Conservation (phyloP, 2,329 filamentous ascomycete genomes). For the Colletotrichum acutatum region DNA sequence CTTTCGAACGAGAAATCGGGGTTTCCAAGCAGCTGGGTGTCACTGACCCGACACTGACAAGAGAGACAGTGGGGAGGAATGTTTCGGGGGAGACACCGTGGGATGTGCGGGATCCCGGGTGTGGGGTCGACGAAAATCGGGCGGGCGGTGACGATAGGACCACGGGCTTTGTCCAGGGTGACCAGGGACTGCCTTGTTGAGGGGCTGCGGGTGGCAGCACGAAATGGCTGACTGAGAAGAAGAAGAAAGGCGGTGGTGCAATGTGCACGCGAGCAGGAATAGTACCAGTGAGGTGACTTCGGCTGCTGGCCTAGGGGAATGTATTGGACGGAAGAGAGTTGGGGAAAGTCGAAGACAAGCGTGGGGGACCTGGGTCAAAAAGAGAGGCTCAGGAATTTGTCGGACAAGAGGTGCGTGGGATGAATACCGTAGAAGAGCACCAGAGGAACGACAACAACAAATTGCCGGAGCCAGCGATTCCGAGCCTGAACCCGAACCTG, state of each 20-base stretch:
- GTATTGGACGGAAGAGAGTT: conserved; percentile 15
- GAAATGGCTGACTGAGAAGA: conserved; percentile 21
- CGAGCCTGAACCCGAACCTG: background rate
- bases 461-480: background rate
- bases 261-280: conserved; percentile 27
- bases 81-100: conserved; percentile 21
- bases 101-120: conserved; percentile 31
- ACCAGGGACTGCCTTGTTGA: conserved; percentile 28
- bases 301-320: background rate
- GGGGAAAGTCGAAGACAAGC: conserved; percentile 12
- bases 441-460: background rate
- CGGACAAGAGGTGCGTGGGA: conserved; percentile 14
- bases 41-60: conserved; percentile 1
- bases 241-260: conserved; percentile 2
- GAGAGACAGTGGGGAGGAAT: conserved; percentile 27
- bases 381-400: conserved; percentile 32
- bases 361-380: conserved; percentile 23
- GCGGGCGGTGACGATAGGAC: conserved; percentile 34
- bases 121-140: conserved; percentile 33
- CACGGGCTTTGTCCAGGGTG: conserved; percentile 15
- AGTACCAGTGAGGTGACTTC: conserved; percentile 18
- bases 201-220: conserved; percentile 19
- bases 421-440: conserved; percentile 5
- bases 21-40: conserved; percentile 10
- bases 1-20: conserved; percentile 8